phyloP scores from a whole-genome alignment of 1,284 basidiomycete species.

The Xerocomus amazonicus region DNA sequence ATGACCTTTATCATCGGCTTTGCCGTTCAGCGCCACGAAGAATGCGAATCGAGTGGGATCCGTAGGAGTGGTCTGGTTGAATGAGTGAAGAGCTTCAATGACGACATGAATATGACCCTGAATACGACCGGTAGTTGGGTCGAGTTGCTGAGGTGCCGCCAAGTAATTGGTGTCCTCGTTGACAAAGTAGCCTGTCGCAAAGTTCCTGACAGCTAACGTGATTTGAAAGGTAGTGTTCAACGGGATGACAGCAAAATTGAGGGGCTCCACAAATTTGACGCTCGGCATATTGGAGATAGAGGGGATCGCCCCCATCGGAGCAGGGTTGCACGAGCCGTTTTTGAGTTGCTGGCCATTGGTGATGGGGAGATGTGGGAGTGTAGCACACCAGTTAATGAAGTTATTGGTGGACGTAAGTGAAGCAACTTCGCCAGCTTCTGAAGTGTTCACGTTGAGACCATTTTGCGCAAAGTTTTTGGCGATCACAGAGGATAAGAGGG shows the following conservation, averaged over 20 bases:
- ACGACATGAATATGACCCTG: slow-evolving; percentile 66
- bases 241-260: slow-evolving; percentile 42
- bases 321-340: slow-evolving; percentile 55
- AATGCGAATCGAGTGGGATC: slow-evolving; percentile 61
- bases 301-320: slow-evolving; percentile 48
- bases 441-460: slow-evolving; percentile 38
- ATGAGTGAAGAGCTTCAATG: slow-evolving; percentile 51
- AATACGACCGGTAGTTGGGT: slow-evolving; percentile 46
- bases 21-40: slow-evolving; percentile 64
- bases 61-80: slow-evolving; percentile 51
- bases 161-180: slow-evolving; percentile 56
- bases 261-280: slow-evolving; percentile 46
- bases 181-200: slow-evolving; percentile 52
- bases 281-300: slow-evolving; percentile 45
- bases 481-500: slow-evolving; percentile 45
- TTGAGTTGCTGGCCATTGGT: slow-evolving; percentile 44
- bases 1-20: slow-evolving; percentile 45
- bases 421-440: slow-evolving; percentile 37
- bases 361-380: slow-evolving; percentile 31
- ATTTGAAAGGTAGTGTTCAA: slow-evolving; percentile 47
- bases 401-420: slow-evolving; percentile 50
- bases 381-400: slow-evolving; percentile 50
- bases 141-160: slow-evolving; percentile 56
- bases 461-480: slow-evolving; percentile 43
- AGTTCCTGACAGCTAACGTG: slow-evolving; percentile 41